Percentiles rank a stretch among this genome's conserved stretches.
These are phyloP conservation scores for Bruguiera sexangula DNA, from an alignment of 345 rosid genomes.

Conservation along the genomic window DNA sequence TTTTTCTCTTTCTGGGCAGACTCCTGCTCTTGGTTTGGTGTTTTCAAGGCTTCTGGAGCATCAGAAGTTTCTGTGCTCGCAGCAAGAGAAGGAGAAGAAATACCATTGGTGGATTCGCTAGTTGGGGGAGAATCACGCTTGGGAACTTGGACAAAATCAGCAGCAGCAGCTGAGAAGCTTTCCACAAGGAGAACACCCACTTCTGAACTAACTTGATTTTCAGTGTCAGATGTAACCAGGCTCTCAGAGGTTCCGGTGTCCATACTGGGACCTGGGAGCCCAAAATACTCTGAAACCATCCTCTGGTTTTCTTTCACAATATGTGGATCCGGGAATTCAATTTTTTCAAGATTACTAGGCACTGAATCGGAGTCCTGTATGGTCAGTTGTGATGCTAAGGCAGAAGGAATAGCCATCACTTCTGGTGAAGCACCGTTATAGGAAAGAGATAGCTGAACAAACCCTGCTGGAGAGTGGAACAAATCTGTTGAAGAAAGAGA, in stretches of 20 bases:
- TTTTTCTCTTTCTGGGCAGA: conserved; percentile 43
- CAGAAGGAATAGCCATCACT: conserved; percentile 63
- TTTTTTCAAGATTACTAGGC: conserved; percentile 58
- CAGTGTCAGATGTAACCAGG: conserved; percentile 56
- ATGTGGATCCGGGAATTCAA: conserved; percentile 97
- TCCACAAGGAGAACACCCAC: conserved; percentile 40
- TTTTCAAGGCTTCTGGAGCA: conserved; percentile 25
- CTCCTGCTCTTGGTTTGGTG: conserved; percentile 38
- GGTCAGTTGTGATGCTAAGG: conserved; percentile 38
- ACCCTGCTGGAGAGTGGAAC: conserved; percentile 96
- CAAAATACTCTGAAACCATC: conserved; percentile 95
- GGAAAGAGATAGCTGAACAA: conserved; percentile 75
- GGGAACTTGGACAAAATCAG: conserved; percentile 46
- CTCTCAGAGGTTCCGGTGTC: conserved; percentile 71
- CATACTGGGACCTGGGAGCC: conserved; percentile 48
- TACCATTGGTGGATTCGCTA: conserved; percentile 72
- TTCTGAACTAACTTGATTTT: conserved; percentile 47
- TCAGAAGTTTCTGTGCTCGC: conserved; percentile 63
- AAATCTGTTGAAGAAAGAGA: conserved; percentile 93
- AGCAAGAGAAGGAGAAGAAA: conserved; percentile 61
- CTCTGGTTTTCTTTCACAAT: conserved; percentile 82
- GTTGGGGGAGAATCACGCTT: conserved; percentile 75
- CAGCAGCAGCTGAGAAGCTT: conserved; percentile 42
- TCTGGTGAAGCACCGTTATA: conserved; percentile 84
- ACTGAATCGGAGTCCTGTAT: conserved; percentile 46